Evolutionary conservation across 371 early-diverging fungal species (phyloP), one percentile per base, ranked within the genome.

Genomic region (Mucor ambiguus): DNA sequence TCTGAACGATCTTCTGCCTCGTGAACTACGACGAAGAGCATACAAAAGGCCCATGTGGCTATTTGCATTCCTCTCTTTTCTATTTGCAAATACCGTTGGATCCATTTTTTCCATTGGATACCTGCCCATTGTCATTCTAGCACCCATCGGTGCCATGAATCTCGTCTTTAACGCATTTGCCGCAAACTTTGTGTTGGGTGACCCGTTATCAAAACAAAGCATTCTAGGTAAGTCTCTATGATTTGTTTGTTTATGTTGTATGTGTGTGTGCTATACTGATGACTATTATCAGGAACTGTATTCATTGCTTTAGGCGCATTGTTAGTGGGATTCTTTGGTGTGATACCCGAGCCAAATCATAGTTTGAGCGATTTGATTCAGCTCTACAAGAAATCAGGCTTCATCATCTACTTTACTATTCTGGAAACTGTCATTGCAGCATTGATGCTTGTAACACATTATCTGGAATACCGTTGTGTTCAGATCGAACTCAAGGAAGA

Each of bases 121-220:
- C 63, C 80, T 93, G 16, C 93, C 93, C 4, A 88, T 93, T 14
- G 87, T 92, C 63, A 90, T 92, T 49, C 75, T 91, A 24, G 93
- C 93, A 14, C 93, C 93, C 5, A 75, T 93, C 61, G 91, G 92
- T 1, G 91, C 93, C 10, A 87, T 92, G 49, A 87, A 85, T 8
- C 76, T 93, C 38, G 90, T 90, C 12, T 89, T 91, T 64, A 93
- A 93, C 72, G 90, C 91, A 4, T 72, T 91, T 9, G 91, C 89
- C 72, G 92, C 93, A 4, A 75, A 83, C 37, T 66, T 85, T 37
- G 79, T 93, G 10, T 63, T 93, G 44, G 82, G 79, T 32, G 90
- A 89, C 70, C 85, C 78, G 26, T 88, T 91, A 74, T 81, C 86
- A 4, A 77, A 71, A 59, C 83, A 81, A 48, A 89, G 87, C 58